Evolutionary conservation across 106 monocot genomes (phyloP).

Genomic region (Phalaenopsis aphrodite): DNA sequence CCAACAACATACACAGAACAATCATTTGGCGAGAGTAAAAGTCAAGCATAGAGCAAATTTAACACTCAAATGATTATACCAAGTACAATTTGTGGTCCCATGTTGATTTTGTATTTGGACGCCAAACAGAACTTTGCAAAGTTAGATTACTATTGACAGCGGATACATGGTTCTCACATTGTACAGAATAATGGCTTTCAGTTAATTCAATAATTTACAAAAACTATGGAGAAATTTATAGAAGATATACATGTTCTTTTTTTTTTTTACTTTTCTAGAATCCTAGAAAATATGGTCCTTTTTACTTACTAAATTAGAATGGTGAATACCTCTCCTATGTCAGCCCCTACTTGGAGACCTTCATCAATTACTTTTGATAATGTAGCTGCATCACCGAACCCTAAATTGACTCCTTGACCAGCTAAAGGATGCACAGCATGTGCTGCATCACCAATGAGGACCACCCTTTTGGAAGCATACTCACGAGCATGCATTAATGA

Average conservation of each 20-base stretch:
- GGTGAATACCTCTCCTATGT: conserved; percentile 64
- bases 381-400: conserved; percentile 81
- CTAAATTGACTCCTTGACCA: conserved; percentile 97
- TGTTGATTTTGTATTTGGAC: background rate
- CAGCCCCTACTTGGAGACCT: conserved; percentile 58
- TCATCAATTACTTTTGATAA: conserved; percentile 70
- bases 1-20: background rate
- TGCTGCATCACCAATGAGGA: conserved; percentile 91
- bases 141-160: background rate
- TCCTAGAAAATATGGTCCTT: too few species aligned
- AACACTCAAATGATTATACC: background rate
- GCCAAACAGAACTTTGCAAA: background rate
- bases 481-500: conserved; percentile 72
- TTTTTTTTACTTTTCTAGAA: too few species aligned
- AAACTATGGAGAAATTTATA: background rate
- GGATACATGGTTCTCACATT: background rate
- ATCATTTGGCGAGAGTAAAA: background rate
- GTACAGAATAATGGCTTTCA: background rate
- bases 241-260: too few species aligned
- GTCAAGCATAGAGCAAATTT: background rate
- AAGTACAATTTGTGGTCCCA: too few species aligned
- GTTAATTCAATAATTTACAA: background rate
- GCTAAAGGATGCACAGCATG: conserved; percentile 96
- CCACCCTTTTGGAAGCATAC: conserved; percentile 63
- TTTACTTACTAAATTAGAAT: too few species aligned